A percentile compares a stretch with the other conserved stretches of the same genome.
Conservation (phyloP, 371 early-diverging fungal genomes). For the Coemansia sp. region DNA sequence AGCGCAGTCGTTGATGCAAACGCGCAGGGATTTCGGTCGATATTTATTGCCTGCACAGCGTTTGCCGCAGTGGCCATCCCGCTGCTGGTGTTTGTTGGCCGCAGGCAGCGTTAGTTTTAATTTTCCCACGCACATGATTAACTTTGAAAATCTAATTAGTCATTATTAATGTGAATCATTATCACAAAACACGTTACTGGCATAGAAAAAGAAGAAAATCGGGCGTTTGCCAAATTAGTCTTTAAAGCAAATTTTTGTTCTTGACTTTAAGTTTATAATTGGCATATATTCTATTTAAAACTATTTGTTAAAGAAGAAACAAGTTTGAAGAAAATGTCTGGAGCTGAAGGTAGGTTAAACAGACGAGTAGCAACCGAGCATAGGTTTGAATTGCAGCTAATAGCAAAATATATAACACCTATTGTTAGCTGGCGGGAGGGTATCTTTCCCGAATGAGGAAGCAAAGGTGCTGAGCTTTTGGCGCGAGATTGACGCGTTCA, state of each 20-base stretch:
- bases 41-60: constrained; percentile 20
- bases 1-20: constrained; percentile 29
- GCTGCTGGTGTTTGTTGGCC: constrained; percentile 11
- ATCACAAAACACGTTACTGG: background rate
- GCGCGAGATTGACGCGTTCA: constrained; percentile 98
- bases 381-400: background rate
- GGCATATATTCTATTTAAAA: background rate
- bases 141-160: background rate
- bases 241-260: background rate
- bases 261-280: background rate
- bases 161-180: background rate
- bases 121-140: background rate
- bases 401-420: background rate
- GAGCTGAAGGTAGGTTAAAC: background rate
- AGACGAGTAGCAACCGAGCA: background rate
- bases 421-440: constrained; percentile 34
- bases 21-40: constrained; percentile 19
- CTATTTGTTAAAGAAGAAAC: background rate
- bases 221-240: background rate
- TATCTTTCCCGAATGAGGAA: constrained; percentile 94
- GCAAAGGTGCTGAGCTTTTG: constrained; percentile 94
- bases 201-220: background rate
- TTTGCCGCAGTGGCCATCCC: constrained; percentile 32
- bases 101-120: background rate
- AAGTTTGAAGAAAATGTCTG: constrained; percentile 1